phyloP scores from a whole-genome alignment of 2,329 filamentous ascomycete species.

The Diplodia scrobiculata region DNA sequence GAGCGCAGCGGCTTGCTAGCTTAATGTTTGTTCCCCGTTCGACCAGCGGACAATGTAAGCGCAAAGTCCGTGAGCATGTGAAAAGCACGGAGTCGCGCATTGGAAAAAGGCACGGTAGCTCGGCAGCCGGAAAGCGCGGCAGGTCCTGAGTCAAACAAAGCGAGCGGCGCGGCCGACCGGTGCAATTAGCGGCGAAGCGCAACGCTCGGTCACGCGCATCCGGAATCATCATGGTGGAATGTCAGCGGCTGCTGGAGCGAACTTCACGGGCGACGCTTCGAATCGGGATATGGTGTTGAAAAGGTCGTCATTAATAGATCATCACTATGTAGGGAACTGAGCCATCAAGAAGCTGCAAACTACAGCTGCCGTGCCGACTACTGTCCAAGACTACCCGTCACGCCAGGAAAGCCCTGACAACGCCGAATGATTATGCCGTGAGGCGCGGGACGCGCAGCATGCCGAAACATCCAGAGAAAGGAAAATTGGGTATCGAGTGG shows the following conservation, averaged over 20 bases:
- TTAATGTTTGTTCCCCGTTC: background rate
- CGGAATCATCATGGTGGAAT: background rate
- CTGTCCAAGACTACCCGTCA: conserved; percentile 20
- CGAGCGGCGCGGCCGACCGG: background rate
- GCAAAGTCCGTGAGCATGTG: background rate
- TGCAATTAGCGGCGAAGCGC: conserved; percentile 1
- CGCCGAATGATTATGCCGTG: conserved; percentile 28
- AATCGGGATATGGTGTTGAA: background rate
- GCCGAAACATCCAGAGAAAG: conserved; percentile 24
- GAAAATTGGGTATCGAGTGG: conserved; percentile 43
- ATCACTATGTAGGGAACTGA: conserved; percentile 26
- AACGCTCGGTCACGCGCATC: background rate
- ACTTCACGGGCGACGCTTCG: conserved; percentile 3
- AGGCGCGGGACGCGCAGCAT: conserved; percentile 12
- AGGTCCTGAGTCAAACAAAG: conserved; percentile 18
- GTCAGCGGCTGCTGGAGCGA: background rate
- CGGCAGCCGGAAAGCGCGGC: conserved; percentile 16
- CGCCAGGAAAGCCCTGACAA: conserved; percentile 18
- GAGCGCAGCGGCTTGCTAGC: background rate
- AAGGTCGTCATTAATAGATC: conserved; percentile 24
- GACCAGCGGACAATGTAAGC: background rate
- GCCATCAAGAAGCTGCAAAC: conserved; percentile 21
- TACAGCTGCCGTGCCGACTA: conserved; percentile 19
- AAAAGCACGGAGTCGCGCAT: background rate
- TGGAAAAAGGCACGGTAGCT: background rate